A percentile compares a stretch with the other conserved stretches of the same genome.
phyloP scores from a whole-genome alignment of 2,329 filamentous ascomycete species.

The Neofusicoccum laricinum region DNA sequence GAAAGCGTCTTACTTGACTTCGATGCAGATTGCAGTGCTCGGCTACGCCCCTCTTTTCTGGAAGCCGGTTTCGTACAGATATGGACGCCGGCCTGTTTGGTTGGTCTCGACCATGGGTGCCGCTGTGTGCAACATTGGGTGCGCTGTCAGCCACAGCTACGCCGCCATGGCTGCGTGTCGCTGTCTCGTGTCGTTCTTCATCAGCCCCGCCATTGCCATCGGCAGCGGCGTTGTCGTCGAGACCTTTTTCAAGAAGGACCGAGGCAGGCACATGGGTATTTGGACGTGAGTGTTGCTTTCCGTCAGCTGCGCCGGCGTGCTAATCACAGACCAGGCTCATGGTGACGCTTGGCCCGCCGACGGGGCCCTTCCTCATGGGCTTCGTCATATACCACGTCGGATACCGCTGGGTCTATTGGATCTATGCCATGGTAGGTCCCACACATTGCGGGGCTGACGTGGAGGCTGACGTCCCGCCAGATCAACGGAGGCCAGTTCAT shows the following conservation, averaged over 20 bases:
- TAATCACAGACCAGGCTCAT: slow-evolving; percentile 30
- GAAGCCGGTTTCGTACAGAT: slow-evolving; percentile 54
- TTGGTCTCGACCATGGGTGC: slow-evolving; percentile 50
- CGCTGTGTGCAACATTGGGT: slow-evolving; percentile 52
- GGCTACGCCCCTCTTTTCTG: slow-evolving; percentile 56
- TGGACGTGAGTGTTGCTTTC: slow-evolving; percentile 43
- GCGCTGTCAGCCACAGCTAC: slow-evolving; percentile 50
- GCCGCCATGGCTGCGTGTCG: slow-evolving; percentile 51
- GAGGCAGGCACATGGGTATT: slow-evolving; percentile 56
- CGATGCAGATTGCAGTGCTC: slow-evolving; percentile 54
- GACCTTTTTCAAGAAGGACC: slow-evolving; percentile 56
- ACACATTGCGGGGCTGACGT: too few relatives aligned
- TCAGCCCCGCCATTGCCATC: slow-evolving; percentile 53
- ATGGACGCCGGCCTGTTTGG: slow-evolving; percentile 55
- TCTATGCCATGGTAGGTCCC: slow-evolving; percentile 47
- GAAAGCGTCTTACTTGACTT: slow-evolving; percentile 52
- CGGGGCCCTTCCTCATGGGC: slow-evolving; percentile 40
- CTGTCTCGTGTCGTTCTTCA: slow-evolving; percentile 56
- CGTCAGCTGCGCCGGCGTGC: neutral
- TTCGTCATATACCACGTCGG: slow-evolving; percentile 51
- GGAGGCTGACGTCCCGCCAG: slow-evolving; percentile 26
- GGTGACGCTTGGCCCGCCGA: slow-evolving; percentile 49
- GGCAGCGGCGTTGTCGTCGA: slow-evolving; percentile 58
- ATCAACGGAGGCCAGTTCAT: slow-evolving; percentile 57
- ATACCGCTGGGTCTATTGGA: slow-evolving; percentile 60